These are phyloP conservation scores for Lepidium campestre DNA, from an alignment of 441 rosid genomes.

Conservation along the genomic window DNA sequence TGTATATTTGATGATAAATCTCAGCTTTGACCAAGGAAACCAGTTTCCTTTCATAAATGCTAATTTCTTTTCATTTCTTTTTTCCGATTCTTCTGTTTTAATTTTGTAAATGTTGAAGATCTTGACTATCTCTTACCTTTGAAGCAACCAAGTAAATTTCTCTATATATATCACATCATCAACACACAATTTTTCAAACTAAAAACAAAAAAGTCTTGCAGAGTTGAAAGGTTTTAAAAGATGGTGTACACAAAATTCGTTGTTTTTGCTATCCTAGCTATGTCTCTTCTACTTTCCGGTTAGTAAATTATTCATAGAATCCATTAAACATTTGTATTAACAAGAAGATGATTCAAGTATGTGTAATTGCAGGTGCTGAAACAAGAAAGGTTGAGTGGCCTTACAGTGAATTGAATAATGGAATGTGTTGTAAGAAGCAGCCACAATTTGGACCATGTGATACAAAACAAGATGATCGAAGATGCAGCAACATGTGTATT, in stretches of 20 bases:
- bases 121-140: not conserved
- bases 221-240: not conserved
- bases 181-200: not conserved
- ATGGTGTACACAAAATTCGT: constrained; percentile 12
- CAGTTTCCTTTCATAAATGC: not conserved
- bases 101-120: not conserved
- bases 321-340: not conserved
- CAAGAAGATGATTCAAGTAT: not conserved
- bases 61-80: not conserved
- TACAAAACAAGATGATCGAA: not conserved
- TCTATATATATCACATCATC: not conserved
- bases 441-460: constrained; percentile 8
- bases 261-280: constrained; percentile 15
- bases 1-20: not conserved
- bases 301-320: not conserved
- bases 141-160: not conserved
- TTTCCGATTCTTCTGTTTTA: not conserved
- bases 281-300: constrained; percentile 18
- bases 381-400: not conserved
- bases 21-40: not conserved
- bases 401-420: not conserved
- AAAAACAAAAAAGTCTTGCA: not conserved
- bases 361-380: constrained; percentile 5
- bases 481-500: constrained; percentile 1
- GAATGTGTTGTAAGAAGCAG: not conserved